Percentiles rank a stretch among this genome's conserved stretches.
Conservation (phyloP, 2,329 filamentous ascomycete genomes). For the Bipolaris bicolor region DNA sequence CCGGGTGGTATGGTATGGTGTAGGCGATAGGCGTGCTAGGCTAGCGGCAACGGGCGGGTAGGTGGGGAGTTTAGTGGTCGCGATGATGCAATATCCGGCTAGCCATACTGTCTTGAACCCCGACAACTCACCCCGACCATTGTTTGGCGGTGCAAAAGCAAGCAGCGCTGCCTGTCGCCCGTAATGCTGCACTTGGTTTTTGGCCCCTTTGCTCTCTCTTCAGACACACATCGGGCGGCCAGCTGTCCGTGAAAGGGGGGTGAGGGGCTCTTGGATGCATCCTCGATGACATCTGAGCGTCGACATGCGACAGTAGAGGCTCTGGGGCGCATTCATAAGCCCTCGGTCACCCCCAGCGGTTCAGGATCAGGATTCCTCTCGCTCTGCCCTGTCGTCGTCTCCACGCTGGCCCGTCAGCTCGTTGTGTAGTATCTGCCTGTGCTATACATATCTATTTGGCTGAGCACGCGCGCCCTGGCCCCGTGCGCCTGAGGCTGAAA, state of each 20-base stretch:
- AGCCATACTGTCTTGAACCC: background rate
- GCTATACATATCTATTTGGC: background rate
- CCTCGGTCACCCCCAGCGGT: background rate
- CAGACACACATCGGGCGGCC: background rate
- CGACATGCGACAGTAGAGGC: slow-evolving; percentile 2
- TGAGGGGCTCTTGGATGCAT: slow-evolving; percentile 3
- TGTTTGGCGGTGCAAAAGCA: background rate
- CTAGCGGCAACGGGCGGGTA: background rate
- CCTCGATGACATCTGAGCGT: background rate
- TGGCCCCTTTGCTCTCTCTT: background rate
- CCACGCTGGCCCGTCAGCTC: background rate
- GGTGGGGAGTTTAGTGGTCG: background rate
- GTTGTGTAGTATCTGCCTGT: background rate
- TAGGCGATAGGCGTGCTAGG: background rate
- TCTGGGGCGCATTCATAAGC: background rate
- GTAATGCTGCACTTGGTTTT: background rate
- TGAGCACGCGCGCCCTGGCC: slow-evolving; percentile 1
- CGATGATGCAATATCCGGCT: background rate
- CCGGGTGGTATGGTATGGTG: slow-evolving; percentile 7
- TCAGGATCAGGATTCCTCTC: slow-evolving; percentile 3
- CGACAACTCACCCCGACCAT: background rate
- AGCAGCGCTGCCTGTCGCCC: background rate
- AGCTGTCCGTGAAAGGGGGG: slow-evolving; percentile 10
- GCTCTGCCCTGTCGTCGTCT: background rate
- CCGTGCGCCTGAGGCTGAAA: slow-evolving; percentile 37